Evolutionary conservation across 306 rosid genomes (phyloP), one percentile per base, ranked within the genome.

Genomic region (Cucumis melo): DNA sequence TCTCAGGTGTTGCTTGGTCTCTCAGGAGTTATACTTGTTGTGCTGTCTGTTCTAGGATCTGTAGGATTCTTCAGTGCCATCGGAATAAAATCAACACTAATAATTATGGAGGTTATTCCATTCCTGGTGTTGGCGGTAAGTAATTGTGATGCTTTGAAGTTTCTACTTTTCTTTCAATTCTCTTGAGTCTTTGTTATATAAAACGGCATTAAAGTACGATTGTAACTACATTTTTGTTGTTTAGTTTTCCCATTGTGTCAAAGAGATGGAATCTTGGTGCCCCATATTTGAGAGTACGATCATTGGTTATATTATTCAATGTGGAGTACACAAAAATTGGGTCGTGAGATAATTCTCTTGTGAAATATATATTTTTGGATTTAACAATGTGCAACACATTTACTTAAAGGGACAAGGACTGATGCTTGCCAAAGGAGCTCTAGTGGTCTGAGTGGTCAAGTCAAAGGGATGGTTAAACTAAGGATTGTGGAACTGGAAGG

Each of bases 101-200:
- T 93, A 79, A 93, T 93, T 65, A 90, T 93, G 96, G 98, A 93
- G 89, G 98, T 91, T 84, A 93, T 93, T 73, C 98, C 98, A 60
- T 93, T 93, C 80, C 89, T 93, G 42, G 97, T 93, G 63, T 85
- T 93, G 80, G 98, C 98, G 74, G 98, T 93, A 91, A 88, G 98
- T 86, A 39, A 41, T 55, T 53, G 8, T 1, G 19, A 80, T 78
- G 81, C 42, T 51, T 51, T 74, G 63, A 51, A 51, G 63, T 74
- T 73, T 24, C 15, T 48, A 62, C 51, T 39, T 66, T 62, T 24
- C 34, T 51, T 32, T 71, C 74, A 55, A 20, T n/a, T 81, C 61
- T 77, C 75, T 42, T 12, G 20, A 14, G 74, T 67, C 36, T 67
- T 46, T 42, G 12, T 67, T 46, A 23, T 57, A 20, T 44, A 21